Evolutionary conservation across 139 green algal species (phyloP).

Genomic region (Zygnema circumcarinatum): DNA sequence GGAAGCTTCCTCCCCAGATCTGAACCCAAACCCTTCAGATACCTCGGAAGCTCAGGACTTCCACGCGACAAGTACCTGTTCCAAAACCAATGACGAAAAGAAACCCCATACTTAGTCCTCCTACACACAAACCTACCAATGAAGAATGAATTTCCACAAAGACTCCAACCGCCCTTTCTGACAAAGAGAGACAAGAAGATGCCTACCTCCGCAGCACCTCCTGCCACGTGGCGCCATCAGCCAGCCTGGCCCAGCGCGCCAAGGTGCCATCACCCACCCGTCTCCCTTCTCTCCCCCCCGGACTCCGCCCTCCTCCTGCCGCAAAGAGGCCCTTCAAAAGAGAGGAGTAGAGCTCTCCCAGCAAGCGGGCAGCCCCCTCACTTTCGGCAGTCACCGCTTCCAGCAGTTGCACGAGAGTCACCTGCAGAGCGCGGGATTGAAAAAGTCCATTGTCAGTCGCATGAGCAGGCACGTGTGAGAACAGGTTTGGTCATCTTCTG

Average conservation of each 20-base stretch:
- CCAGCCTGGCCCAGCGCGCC: constrained; percentile 35
- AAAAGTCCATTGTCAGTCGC: not conserved
- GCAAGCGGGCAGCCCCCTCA: not conserved
- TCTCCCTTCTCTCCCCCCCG: constrained; percentile 32
- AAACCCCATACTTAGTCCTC: too few species aligned
- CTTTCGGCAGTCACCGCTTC: not conserved
- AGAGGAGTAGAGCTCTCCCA: constrained; percentile 40
- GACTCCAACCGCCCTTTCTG: too few species aligned
- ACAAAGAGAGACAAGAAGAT: too few species aligned
- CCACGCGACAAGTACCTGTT: not conserved
- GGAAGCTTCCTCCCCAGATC: not conserved
- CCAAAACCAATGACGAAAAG: not conserved
- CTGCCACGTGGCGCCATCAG: constrained; percentile 43
- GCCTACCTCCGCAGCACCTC: constrained; percentile 51
- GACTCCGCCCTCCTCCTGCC: constrained; percentile 20
- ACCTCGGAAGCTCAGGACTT: not conserved
- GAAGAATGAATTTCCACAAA: too few species aligned
- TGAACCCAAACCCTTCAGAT: not conserved
- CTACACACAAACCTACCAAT: too few species aligned
- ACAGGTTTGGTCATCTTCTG: not conserved
- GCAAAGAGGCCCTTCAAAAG: constrained; percentile 40
- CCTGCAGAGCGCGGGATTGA: not conserved
- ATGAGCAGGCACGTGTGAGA: not conserved
- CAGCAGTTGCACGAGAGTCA: not conserved
- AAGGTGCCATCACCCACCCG: constrained; percentile 48